phyloP scores from a whole-genome alignment of 768 basidiomycete species.

The Tubosaeta brunneosetosa region DNA sequence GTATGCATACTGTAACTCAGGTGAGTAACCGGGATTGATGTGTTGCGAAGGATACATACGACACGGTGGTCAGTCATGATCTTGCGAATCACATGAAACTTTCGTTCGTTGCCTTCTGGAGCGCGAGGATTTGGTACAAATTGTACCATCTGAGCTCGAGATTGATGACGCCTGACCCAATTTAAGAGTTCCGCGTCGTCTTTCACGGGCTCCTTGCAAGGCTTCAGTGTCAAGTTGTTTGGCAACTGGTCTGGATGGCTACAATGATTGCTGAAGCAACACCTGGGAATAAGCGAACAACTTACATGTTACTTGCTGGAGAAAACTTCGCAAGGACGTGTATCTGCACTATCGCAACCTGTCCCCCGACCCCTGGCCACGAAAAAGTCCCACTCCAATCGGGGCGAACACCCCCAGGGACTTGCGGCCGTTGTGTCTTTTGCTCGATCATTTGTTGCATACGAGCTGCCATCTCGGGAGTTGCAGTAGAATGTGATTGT shows the following conservation, averaged over 20 bases:
- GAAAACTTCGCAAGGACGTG: slow-evolving; percentile 27
- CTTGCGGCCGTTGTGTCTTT: slow-evolving; percentile 30
- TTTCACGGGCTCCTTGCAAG: slow-evolving; percentile 40
- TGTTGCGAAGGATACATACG: slow-evolving; percentile 34
- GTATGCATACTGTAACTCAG: slow-evolving; percentile 40
- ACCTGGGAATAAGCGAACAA: slow-evolving; percentile 1
- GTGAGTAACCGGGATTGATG: slow-evolving; percentile 1
- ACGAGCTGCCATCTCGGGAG: slow-evolving; percentile 33
- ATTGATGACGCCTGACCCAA: slow-evolving; percentile 44
- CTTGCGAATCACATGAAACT: slow-evolving; percentile 38
- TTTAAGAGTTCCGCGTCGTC: slow-evolving; percentile 35
- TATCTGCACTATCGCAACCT: slow-evolving; percentile 37
- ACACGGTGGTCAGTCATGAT: slow-evolving; percentile 41
- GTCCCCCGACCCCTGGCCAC: slow-evolving; percentile 35
- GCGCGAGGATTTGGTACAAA: slow-evolving; percentile 33
- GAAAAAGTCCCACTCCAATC: slow-evolving; percentile 48
- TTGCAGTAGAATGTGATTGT: background rate
- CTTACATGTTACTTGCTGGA: slow-evolving; percentile 33
- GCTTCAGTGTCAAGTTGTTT: slow-evolving; percentile 34
- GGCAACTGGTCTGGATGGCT: slow-evolving; percentile 59
- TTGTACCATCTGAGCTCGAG: slow-evolving; percentile 35
- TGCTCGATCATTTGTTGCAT: slow-evolving; percentile 49
- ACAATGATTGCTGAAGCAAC: slow-evolving; percentile 4
- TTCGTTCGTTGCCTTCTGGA: slow-evolving; percentile 41
- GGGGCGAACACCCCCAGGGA: slow-evolving; percentile 5